Evolutionary conservation across 495 filamentous ascomycete genomes (phyloP), one percentile per base, ranked within the genome.

Genomic region (Aspergillus ostianus): DNA sequence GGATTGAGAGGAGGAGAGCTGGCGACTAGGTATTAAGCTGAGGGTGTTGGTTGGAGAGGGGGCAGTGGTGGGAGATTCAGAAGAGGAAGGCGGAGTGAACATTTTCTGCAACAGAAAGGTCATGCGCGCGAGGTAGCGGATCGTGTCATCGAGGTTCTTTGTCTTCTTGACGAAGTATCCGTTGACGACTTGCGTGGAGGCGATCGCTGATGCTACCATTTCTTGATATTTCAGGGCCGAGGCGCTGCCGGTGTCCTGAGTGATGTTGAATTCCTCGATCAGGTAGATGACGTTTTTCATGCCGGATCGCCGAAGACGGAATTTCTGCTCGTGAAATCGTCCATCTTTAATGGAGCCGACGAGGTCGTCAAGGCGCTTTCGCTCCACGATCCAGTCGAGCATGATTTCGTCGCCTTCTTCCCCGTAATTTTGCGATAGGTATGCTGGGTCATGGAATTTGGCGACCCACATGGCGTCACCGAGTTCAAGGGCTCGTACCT

Each of bases 321-420:
- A 93, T 64, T 95, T 94, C 62, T 95, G 91, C 64, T 95, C 91
- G 63, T 87, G 87, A 65, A 92, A 94, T 0, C 91, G 85, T 0
- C 90, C 89, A 54, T 94, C 91, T 69, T 88, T 92, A 68, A 94
- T 90, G 49, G 87, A 91, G 26, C 82, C 76, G 8, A 94, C 78
- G 4, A 95, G 78, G 70, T 95, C 91, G 63, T 95, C 91, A 0
- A 93, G 80, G 3, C 91, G 81, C 66, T 95, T 95, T 51, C 91
- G 83, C 72, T 95, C 91, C 0, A 93, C 81, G 29, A 95, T 90
- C 77, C 85, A 91, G 67, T 93, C 90, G 6, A 95, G 77, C 46
- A 91, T 85, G 4, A 84, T 74, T 70, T 94, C 91, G 57, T 89
- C 84, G n/a, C 87, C 82, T 72, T 90, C 86, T 50, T 82, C 82